A percentile compares a stretch with the other conserved stretches of the same genome.
These are phyloP conservation scores for Xerocomellus amylosporus DNA, from an alignment of 768 basidiomycete species.

Conservation along the genomic window DNA sequence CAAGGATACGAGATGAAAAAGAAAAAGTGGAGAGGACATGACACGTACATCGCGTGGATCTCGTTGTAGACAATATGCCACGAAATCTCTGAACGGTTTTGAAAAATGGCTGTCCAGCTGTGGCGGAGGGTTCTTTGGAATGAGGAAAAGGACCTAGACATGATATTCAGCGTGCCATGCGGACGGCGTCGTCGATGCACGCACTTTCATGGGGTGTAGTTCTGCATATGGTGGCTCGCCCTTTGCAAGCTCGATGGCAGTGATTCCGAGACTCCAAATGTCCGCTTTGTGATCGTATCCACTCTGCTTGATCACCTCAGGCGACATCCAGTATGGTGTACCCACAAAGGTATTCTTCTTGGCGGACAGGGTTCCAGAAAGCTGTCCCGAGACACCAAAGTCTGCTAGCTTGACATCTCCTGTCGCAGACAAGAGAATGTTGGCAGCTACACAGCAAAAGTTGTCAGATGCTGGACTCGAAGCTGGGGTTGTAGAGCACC, in stretches of 20 bases:
- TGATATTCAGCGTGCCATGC: background rate
- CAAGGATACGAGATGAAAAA: background rate
- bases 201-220: constrained; percentile 97
- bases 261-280: constrained; percentile 98
- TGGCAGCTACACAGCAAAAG: constrained; percentile 62
- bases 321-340: constrained; percentile 99
- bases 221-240: constrained; percentile 99
- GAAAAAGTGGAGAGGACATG: background rate
- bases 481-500: constrained; percentile 43
- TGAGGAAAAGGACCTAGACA: constrained; percentile 87
- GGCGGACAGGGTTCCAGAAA: constrained; percentile 87
- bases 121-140: constrained; percentile 96
- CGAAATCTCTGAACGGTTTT: constrained; percentile 91
- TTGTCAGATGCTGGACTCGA: background rate
- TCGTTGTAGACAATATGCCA: constrained; percentile 86
- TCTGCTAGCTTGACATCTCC: constrained; percentile 98
- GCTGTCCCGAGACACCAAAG: constrained; percentile 97
- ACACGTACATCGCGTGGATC: constrained; percentile 84
- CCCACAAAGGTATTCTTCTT: constrained; percentile 99
- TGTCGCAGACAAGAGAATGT: constrained; percentile 86
- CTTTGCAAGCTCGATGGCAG: constrained; percentile 94
- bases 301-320: constrained; percentile 99
- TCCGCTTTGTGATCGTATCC: constrained; percentile 99
- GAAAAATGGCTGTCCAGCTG: constrained; percentile 88
- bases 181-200: constrained; percentile 12